phyloP scores from a whole-genome alignment of 306 rosid species.

The Neltuma alba region DNA sequence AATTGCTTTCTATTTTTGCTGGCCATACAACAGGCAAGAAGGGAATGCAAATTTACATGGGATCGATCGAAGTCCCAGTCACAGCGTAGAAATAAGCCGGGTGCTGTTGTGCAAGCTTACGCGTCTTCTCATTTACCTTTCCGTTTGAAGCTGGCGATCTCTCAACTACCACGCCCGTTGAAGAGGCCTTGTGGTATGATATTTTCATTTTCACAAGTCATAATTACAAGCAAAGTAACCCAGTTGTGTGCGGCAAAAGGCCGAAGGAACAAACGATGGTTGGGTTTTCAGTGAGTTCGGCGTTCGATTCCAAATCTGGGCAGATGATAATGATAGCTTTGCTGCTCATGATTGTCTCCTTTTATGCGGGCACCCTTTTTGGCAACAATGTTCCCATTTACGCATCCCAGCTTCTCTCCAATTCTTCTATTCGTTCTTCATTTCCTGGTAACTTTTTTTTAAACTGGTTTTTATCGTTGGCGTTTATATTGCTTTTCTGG shows the following conservation, averaged over 20 bases:
- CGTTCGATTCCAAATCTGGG: constrained; percentile 66
- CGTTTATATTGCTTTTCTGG: background rate
- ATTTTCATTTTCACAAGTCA: background rate
- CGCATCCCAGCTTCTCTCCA: constrained; percentile 52
- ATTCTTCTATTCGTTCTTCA: constrained; percentile 39
- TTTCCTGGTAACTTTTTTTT: constrained; percentile 42
- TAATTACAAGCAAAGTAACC: constrained; percentile 13
- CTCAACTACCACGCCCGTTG: background rate
- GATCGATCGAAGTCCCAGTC: background rate
- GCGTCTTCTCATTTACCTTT: background rate
- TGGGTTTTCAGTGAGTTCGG: constrained; percentile 44
- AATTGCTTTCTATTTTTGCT: background rate
- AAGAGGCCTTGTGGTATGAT: constrained; percentile 9
- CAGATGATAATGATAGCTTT: constrained; percentile 61
- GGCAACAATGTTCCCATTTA: constrained; percentile 70
- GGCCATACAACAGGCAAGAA: background rate
- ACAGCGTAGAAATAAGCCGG: background rate
- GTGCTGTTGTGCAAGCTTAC: background rate
- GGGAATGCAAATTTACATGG: background rate
- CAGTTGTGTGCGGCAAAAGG: constrained; percentile 12
- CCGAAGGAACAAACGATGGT: constrained; percentile 29
- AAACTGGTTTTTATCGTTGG: background rate
- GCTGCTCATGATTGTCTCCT: constrained; percentile 69
- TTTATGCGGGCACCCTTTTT: constrained; percentile 70
- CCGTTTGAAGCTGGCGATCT: background rate